A percentile compares a stretch with the other conserved stretches of the same genome.
phyloP scores from a whole-genome alignment of 345 rosid species.

The Eucalyptus lansdowneana region DNA sequence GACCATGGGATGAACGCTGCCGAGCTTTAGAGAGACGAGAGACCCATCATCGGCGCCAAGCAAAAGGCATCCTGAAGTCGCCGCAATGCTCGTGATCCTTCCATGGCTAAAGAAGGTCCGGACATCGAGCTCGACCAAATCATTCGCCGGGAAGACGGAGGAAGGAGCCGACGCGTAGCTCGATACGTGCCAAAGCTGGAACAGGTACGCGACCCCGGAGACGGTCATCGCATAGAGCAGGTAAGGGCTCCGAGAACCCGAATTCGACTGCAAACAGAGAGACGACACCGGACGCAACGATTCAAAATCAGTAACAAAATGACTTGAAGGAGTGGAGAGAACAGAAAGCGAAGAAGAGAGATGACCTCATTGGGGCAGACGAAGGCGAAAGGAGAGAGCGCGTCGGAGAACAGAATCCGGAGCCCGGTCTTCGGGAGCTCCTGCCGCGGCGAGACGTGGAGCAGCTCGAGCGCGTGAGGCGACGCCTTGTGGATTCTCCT shows the following conservation, averaged over 20 bases:
- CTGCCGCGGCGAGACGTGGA: constrained; percentile 34
- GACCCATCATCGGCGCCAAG: constrained; percentile 67
- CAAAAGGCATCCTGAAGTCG: constrained; percentile 39
- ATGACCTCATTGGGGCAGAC: constrained; percentile 34
- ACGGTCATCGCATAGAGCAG: constrained; percentile 48
- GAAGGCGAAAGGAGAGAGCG: constrained; percentile 65
- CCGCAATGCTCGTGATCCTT: constrained; percentile 44
- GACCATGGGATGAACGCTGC: constrained; percentile 21
- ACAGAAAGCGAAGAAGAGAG: background rate
- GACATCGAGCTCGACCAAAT: constrained; percentile 34
- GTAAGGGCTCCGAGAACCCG: constrained; percentile 8
- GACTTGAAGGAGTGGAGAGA: background rate
- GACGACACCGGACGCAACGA: background rate
- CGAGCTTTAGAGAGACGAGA: constrained; percentile 45
- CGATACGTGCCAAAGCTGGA: constrained; percentile 28
- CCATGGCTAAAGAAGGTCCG: constrained; percentile 11
- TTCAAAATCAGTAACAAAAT: too few species aligned
- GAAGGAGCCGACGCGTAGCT: constrained; percentile 18
- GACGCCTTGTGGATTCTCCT: constrained; percentile 45
- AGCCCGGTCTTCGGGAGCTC: constrained; percentile 42
- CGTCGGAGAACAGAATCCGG: constrained; percentile 45
- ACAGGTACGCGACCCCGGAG: constrained; percentile 54
- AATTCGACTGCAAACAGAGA: constrained; percentile 18
- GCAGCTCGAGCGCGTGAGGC: constrained; percentile 46
- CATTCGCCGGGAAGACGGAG: constrained; percentile 31